phyloP scores from a whole-genome alignment of 352 stramenopile species.

The Phytopythium vexans region DNA sequence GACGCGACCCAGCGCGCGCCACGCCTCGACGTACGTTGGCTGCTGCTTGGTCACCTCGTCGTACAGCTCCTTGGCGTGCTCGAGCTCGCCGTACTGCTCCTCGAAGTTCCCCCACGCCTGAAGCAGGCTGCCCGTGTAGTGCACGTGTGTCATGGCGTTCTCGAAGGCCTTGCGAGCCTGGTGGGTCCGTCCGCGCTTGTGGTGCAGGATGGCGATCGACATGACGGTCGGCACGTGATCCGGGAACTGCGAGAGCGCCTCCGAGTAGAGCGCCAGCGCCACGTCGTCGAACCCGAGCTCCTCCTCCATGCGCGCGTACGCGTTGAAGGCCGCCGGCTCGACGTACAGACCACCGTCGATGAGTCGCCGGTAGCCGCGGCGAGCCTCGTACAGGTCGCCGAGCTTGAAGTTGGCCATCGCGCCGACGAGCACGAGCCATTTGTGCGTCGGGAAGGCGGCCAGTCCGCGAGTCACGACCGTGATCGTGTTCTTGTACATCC shows the following conservation, averaged over 20 bases:
- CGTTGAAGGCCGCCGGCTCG: conserved; percentile 75
- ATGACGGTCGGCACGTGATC: conserved; percentile 80
- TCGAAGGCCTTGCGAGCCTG: conserved; percentile 66
- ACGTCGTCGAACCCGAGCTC: conserved; percentile 69
- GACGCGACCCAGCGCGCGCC: conserved; percentile 63
- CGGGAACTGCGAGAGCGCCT: conserved; percentile 52
- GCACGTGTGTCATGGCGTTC: conserved; percentile 46
- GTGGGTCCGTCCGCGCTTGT: conserved; percentile 41
- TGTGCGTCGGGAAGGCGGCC: conserved; percentile 69
- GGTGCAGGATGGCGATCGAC: conserved; percentile 65
- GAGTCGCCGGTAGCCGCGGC: conserved; percentile 63
- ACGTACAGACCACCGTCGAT: conserved; percentile 72
- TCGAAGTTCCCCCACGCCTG: conserved; percentile 77
- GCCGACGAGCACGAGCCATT: conserved; percentile 76
- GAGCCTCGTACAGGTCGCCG: conserved; percentile 70
- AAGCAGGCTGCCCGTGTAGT: conserved; percentile 55
- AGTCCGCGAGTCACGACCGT: conserved; percentile 63
- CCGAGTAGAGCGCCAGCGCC: conserved; percentile 58
- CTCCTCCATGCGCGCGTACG: conserved; percentile 83
- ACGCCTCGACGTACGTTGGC: conserved; percentile 60
- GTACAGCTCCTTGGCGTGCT: conserved; percentile 70
- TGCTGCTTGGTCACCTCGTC: conserved; percentile 69
- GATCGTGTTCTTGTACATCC: conserved; percentile 72
- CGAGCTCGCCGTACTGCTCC: conserved; percentile 62
- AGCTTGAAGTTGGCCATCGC: conserved; percentile 81